phyloP scores from a whole-genome alignment of 1,139 yeast genomes.

The Hyphopichia burtonii region DNA sequence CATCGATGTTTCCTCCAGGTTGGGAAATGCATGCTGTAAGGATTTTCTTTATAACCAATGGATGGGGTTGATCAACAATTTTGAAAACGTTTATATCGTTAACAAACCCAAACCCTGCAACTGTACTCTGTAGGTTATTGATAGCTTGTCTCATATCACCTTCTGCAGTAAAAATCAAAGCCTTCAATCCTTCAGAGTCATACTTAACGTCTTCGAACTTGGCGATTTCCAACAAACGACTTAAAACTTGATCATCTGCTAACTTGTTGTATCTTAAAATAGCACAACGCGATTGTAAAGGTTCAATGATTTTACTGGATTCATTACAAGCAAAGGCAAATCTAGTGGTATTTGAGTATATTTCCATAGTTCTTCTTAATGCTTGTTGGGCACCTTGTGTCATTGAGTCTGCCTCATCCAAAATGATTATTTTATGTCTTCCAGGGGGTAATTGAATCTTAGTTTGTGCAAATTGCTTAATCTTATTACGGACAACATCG shows the following conservation, averaged over 20 bases:
- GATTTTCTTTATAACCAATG: constrained; percentile 78
- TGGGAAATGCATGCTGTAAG: constrained; percentile 48
- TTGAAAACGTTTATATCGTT: constrained; percentile 90
- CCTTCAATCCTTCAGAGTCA: constrained; percentile 89
- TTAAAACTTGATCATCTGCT: constrained; percentile 80
- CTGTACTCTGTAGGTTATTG: constrained; percentile 90
- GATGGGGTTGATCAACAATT: constrained; percentile 97
- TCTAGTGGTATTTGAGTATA: constrained; percentile 88
- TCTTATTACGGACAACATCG: constrained; percentile 86
- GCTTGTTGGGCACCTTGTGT: constrained; percentile 98
- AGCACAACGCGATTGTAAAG: constrained; percentile 95
- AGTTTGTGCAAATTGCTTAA: constrained; percentile 93
- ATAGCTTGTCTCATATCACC: constrained; percentile 99
- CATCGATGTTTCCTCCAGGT: constrained; percentile 53
- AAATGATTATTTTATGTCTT: constrained; percentile 72
- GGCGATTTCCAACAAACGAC: constrained; percentile 71
- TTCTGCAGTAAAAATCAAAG: constrained; percentile 93
- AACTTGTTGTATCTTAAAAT: constrained; percentile 81
- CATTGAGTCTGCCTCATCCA: constrained; percentile 98
- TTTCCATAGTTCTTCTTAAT: constrained; percentile 93
- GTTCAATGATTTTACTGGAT: constrained; percentile 91
- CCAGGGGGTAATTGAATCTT: constrained; percentile 59
- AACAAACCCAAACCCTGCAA: constrained; percentile 89
- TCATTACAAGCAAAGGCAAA: constrained; percentile 98
- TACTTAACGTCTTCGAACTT: constrained; percentile 71